These are phyloP conservation scores for Nakazawaea ambrosiae DNA, from an alignment of 805 yeast species.

Conservation along the genomic window DNA sequence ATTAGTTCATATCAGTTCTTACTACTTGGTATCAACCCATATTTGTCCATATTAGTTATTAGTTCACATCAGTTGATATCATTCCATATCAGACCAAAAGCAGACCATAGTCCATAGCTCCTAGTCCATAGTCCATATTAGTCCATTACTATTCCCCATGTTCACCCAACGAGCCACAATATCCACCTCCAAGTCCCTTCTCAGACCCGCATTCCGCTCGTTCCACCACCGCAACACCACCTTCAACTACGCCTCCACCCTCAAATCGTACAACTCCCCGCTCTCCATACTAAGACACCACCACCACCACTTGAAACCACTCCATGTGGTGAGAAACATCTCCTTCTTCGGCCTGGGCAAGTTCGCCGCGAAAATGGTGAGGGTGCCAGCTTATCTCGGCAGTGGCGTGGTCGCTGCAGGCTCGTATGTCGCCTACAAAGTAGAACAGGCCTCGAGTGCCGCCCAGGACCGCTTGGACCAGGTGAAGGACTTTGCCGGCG, in stretches of 20 bases:
- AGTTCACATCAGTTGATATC: no score
- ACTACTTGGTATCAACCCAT: no score
- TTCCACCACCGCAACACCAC: constrained; percentile 4
- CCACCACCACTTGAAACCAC: background rate
- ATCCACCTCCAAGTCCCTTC: no score
- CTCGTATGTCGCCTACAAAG: constrained; percentile 84
- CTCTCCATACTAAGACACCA: constrained; percentile 4
- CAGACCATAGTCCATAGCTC: no score
- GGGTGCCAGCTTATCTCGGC: constrained; percentile 77
- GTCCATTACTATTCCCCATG: no score
- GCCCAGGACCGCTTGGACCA: constrained; percentile 60
- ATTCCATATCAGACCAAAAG: no score
- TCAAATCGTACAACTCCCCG: constrained; percentile 1
- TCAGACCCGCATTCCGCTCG: background rate
- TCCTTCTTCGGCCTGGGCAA: constrained; percentile 40
- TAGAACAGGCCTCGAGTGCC: constrained; percentile 74
- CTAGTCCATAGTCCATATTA: no score
- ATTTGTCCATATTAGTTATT: no score
- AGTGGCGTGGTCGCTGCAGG: constrained; percentile 94
- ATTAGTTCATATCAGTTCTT: no score
- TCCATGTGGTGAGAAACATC: constrained; percentile 12
- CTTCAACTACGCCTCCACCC: constrained; percentile 1
- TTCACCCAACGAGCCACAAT: no score
- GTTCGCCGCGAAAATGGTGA: constrained; percentile 45
- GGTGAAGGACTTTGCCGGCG: constrained; percentile 56